Base-by-base conservation (phyloP, 2,329 filamentous ascomycete genomes). In the Ophiostoma perfectum region DNA sequence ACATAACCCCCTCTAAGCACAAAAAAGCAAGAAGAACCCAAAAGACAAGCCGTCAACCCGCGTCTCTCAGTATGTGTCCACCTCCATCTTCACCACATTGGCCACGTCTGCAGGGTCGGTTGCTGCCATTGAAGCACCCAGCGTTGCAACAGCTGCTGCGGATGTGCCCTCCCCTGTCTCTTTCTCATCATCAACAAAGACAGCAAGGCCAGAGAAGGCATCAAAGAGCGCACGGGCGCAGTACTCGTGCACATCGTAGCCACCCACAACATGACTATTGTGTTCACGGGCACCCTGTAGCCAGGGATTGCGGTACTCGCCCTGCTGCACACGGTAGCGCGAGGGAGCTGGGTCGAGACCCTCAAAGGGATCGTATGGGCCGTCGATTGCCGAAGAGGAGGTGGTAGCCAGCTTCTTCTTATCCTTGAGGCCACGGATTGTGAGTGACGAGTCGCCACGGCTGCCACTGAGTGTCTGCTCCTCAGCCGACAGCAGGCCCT, bases 281-380 rank as follows among this genome's bases (percentile, higher is more conserved):
- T 93, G 89, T 55, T 85, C 85, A 68, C 88, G 85, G 44, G 88
- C 84, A 38, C 81, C 81, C 62, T 90, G 88, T 67, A 96, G 81
- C 82, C 88, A 92, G 64, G 89, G 85, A 75, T 91, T 92, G 58
- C 88, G 85, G 77, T 97, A 97, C 58, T 83, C 80, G 65, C 86
- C 83, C 3, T 64, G 16, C 72, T 88, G 85, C 49, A 96, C 75
- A 9, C 84, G 81, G 75, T 92, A 94, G 73, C 93, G 89, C 73
- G 89, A 83, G 36, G 87, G 86, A 38, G 82, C 82, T 66, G 93
- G 85, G 64, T 85, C 79, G 70, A 93, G 80, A 0, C 92, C 95
- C 52, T 88, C 92, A 76, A 95, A 97, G 0, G 94, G 90, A 80
- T 97, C 93, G 79, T 96, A 97, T 0, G 92, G 89, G 69, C 88